Conservation (phyloP, 73 alveolate genomes). For the Diophrys appendiculata region DNA sequence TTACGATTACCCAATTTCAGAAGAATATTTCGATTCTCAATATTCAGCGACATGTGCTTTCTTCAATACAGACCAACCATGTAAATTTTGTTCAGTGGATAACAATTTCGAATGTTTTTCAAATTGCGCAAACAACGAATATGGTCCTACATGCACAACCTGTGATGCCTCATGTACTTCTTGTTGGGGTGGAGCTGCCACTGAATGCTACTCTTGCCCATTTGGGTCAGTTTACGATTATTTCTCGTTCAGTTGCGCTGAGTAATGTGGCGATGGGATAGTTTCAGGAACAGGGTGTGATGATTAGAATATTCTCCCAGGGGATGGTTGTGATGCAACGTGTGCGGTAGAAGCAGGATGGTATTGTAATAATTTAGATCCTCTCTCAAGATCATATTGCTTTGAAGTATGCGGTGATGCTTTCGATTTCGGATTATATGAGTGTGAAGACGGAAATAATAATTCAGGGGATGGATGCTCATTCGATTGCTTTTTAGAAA, state of each 20-base stretch:
- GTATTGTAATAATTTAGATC: slow-evolving; percentile 44
- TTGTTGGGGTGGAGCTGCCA: neutral
- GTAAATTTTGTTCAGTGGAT: neutral
- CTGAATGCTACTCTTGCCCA: neutral
- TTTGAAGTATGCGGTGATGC: slow-evolving; percentile 62
- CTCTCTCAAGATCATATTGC: slow-evolving; percentile 30
- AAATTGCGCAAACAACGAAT: neutral
- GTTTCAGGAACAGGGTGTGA: slow-evolving; percentile 4
- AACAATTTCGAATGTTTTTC: neutral
- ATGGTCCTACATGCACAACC: neutral
- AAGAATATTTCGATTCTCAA: neutral
- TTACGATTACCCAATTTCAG: neutral
- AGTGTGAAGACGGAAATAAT: slow-evolving; percentile 59
- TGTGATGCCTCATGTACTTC: neutral
- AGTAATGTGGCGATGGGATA: neutral
- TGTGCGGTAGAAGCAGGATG: slow-evolving; percentile 49
- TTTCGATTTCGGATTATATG: slow-evolving; percentile 23
- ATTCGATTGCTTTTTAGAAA: slow-evolving; percentile 51
- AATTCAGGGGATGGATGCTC: slow-evolving; percentile 69
- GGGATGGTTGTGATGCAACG: slow-evolving; percentile 20
- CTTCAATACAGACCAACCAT: neutral
- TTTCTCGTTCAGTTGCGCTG: neutral
- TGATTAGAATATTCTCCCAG: slow-evolving; percentile 7
- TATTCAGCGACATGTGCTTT: neutral
- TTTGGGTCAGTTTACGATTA: neutral